Conservation (phyloP, 2,329 filamentous ascomycete species). For the Bipolaris sorokiniana region DNA sequence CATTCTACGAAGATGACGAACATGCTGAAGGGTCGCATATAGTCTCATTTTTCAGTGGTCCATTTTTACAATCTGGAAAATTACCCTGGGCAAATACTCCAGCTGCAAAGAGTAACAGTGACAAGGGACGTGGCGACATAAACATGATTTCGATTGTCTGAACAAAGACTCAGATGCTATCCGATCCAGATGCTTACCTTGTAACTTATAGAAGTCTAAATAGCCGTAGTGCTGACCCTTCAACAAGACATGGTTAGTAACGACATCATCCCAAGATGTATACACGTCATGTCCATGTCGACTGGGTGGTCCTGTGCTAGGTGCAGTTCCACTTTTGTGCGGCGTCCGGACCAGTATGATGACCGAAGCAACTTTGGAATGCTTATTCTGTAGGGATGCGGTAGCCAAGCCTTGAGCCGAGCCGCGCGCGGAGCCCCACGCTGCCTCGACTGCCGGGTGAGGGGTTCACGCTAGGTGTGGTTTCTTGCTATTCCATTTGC, state of each 20-base stretch:
- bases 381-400: conserved; percentile 9
- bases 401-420: conserved; percentile 16
- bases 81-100: conserved; percentile 24
- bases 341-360: conserved; percentile 8
- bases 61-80: conserved; percentile 61
- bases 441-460: conserved; percentile 12
- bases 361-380: conserved; percentile 18
- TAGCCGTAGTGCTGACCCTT: conserved; percentile 22
- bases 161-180: neutral
- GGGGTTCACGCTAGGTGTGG: conserved; percentile 22
- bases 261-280: conserved; percentile 10
- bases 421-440: conserved; percentile 26
- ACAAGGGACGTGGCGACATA: conserved; percentile 14
- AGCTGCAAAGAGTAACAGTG: conserved; percentile 15
- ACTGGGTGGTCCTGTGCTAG: conserved; percentile 11
- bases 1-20: conserved; percentile 7
- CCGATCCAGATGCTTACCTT: neutral
- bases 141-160: conserved; percentile 16
- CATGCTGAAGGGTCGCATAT: conserved; percentile 58
- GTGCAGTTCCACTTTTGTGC: conserved; percentile 7
- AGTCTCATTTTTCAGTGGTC: conserved; percentile 57
- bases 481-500: conserved; percentile 15
- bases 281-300: conserved; percentile 21
- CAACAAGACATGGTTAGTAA: conserved; percentile 4
- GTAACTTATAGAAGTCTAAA: conserved; percentile 24